Percentiles rank a stretch among this genome's conserved stretches.
phyloP scores from a whole-genome alignment of 768 basidiomycete species.

The Tulasnella sp. region DNA sequence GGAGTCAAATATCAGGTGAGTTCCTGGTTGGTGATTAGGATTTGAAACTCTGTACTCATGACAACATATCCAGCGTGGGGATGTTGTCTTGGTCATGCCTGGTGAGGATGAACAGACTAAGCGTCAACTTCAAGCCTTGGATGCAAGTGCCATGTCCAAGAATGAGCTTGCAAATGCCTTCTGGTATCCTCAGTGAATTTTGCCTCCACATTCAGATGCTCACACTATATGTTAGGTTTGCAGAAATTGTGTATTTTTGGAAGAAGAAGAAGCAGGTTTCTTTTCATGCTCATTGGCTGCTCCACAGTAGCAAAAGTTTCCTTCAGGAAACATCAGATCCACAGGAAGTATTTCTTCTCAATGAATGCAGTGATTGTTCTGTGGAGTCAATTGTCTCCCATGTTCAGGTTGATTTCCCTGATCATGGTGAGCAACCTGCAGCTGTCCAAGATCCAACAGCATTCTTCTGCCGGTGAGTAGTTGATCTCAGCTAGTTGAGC shows the following conservation, averaged over 20 bases:
- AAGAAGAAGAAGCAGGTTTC: constrained; percentile 36
- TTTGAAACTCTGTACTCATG: neutral
- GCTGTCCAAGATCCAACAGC: constrained; percentile 36
- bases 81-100: constrained; percentile 53
- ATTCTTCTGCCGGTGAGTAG: constrained; percentile 57
- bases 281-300: constrained; percentile 70
- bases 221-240: constrained; percentile 52
- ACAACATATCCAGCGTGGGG: constrained; percentile 55
- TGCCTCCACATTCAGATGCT: no score
- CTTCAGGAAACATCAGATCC: constrained; percentile 56
- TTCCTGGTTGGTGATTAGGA: neutral
- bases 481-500: no score
- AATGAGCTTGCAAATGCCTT: constrained; percentile 55
- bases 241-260: constrained; percentile 53
- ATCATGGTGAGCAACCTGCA: constrained; percentile 30
- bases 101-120: constrained; percentile 36
- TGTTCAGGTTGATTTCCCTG: constrained; percentile 43
- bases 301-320: constrained; percentile 62
- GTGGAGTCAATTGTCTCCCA: constrained; percentile 47
- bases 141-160: constrained; percentile 38
- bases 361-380: constrained; percentile 48
- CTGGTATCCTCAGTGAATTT: no score
- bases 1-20: neutral
- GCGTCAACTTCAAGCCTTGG: constrained; percentile 37
- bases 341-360: constrained; percentile 61